Base-by-base conservation (phyloP, 2,329 filamentous ascomycete genomes). In the Fusarium penzigii region DNA sequence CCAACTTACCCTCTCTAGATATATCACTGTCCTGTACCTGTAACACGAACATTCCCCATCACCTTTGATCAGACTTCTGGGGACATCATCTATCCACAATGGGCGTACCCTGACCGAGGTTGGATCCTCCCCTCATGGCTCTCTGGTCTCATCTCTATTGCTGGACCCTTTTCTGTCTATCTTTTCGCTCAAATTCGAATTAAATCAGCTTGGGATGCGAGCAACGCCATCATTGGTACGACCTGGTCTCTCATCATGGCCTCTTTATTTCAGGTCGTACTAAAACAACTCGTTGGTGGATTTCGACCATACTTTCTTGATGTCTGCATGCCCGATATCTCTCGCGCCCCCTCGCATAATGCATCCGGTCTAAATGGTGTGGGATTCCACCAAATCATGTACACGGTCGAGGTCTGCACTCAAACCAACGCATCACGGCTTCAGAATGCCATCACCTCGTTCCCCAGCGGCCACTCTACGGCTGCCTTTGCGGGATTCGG, bases 401-500 rank as follows among this genome's bases (percentile, higher is more conserved):
- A 83, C 70, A 82, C 84, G 42, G 75, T 77, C 36, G 81, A 78
- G 20, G 77, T 88, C 29, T 89, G 86, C 70, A 85, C 82, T 1
- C 70, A 69, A 1, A 77, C 78, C 2, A 76, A 86, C 59, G 59
- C 70, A n/a, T 65, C 70, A 3, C 70, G 78, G 51, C 79, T 89
- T 63, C 79, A 86, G 63, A 80, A 86, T 55, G 76, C 79, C 6
- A 75, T 89, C 34, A 83, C 86, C 38, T 83, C 81, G 2, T 87
- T 90, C 61, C 87, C 87, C 0, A 87, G 83, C 6, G 87, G 87
- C 1, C 87, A 90, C 67, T 79, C 84, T 1, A 85, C 84, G 0
- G 83, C 82, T 2, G 83, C 84, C 0, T 87, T 85, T 52, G 83
- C 85, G 0, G 83, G 82, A 2, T 84, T 83, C 55, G 76, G 84